Evolutionary conservation across 164 flowering plant species (phyloP).

Genomic region (Taxillus chinensis): DNA sequence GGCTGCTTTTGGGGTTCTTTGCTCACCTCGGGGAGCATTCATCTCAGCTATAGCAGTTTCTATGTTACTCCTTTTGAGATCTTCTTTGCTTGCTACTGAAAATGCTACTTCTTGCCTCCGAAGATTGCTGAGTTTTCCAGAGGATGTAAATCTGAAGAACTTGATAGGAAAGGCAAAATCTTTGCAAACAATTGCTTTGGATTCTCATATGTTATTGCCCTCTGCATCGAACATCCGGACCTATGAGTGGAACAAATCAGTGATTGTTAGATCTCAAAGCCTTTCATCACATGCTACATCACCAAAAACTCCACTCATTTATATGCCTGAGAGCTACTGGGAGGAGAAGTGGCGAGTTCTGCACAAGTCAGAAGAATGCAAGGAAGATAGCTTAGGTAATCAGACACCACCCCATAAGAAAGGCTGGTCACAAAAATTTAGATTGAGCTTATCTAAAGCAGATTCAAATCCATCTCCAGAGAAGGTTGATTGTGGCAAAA

Average conservation of each 20-base stretch:
- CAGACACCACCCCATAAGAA: constrained; percentile 26
- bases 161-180: constrained; percentile 72
- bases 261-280: constrained; percentile 33
- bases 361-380: constrained; percentile 57
- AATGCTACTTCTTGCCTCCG: constrained; percentile 81
- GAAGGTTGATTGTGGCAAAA: constrained; percentile 20
- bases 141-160: constrained; percentile 42
- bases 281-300: constrained; percentile 43
- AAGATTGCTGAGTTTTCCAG: constrained; percentile 71
- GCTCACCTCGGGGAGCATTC: constrained; percentile 68
- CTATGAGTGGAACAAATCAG: constrained; percentile 27
- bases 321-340: constrained; percentile 85
- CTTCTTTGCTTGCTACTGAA: constrained; percentile 88
- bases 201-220: constrained; percentile 20
- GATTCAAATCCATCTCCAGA: constrained; percentile 61
- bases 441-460: constrained; percentile 39
- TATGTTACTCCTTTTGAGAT: constrained; percentile 74
- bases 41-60: constrained; percentile 80
- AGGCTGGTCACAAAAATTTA: constrained; percentile 49
- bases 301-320: constrained; percentile 41
- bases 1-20: constrained; percentile 25
- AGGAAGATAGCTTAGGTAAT: constrained; percentile 21
- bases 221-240: constrained; percentile 14
- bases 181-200: constrained; percentile 55
- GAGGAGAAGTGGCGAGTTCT: constrained; percentile 87